A percentile compares a stretch with the other conserved stretches of the same genome.
These are phyloP conservation scores for Plantago major DNA, from an alignment of 257 asterid species.

Conservation along the genomic window DNA sequence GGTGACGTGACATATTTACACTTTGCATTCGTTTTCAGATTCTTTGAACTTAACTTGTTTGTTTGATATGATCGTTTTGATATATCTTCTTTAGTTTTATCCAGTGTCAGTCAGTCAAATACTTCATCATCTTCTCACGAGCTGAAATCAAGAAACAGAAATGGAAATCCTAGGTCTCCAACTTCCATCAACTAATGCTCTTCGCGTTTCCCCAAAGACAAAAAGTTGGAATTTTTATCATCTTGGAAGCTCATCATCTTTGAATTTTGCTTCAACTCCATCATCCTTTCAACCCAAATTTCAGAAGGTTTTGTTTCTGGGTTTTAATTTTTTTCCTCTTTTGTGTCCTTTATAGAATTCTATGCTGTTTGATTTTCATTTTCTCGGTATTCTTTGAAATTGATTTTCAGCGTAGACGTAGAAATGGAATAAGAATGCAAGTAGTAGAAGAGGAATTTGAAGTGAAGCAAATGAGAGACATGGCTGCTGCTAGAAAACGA, in stretches of 20 bases:
- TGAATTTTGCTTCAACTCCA: constrained; percentile 20
- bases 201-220: constrained; percentile 27
- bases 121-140: too few species aligned
- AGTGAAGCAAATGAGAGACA: constrained; percentile 86
- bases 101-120: too few species aligned
- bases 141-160: constrained; percentile 8
- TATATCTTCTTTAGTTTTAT: too few species aligned
- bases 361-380: not conserved
- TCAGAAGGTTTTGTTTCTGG: constrained; percentile 33
- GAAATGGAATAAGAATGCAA: constrained; percentile 56
- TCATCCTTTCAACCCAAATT: constrained; percentile 26
- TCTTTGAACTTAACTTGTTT: too few species aligned
- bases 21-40: too few species aligned
- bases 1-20: too few species aligned
- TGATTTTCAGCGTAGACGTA: constrained; percentile 26
- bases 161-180: constrained; percentile 53
- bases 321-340: not conserved
- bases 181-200: constrained; percentile 37
- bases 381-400: constrained; percentile 16
- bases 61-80: too few species aligned
- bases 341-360: constrained; percentile 3
- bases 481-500: constrained; percentile 98
- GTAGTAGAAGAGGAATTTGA: constrained; percentile 81
- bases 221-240: constrained; percentile 21
- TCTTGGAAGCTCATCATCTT: constrained; percentile 25